These are phyloP conservation scores for Volvox reticuliferus DNA, from an alignment of 139 green algal species.

Conservation along the genomic window DNA sequence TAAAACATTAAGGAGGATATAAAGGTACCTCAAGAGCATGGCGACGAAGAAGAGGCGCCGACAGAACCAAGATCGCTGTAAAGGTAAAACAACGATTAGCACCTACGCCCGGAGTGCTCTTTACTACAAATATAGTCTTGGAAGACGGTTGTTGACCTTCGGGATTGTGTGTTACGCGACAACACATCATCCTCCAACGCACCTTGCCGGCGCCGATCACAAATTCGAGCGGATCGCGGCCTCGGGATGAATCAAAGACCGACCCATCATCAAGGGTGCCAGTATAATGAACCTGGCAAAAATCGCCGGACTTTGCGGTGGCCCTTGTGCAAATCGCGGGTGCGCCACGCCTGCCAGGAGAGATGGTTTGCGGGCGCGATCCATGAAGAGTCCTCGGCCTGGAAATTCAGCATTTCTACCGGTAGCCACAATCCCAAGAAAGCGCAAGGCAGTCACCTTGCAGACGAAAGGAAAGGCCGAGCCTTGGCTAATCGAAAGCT, in stretches of 20 bases:
- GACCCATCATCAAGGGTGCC: conserved; percentile 76
- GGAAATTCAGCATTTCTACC: not conserved
- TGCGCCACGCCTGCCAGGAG: conserved; percentile 1
- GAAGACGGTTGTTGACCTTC: too few species aligned
- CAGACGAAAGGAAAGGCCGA: not conserved
- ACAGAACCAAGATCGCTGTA: too few species aligned
- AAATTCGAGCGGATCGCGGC: conserved; percentile 75
- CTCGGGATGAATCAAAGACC: conserved; percentile 70
- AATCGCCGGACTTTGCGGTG: conserved; percentile 11
- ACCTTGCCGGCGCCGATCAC: conserved; percentile 71
- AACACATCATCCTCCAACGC: too few species aligned
- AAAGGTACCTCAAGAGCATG: too few species aligned
- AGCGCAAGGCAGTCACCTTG: conserved; percentile 10
- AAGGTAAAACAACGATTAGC: too few species aligned
- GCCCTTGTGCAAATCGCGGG: not conserved
- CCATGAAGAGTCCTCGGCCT: not conserved
- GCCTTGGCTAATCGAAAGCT: not conserved
- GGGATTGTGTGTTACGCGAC: too few species aligned
- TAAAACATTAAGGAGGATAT: too few species aligned
- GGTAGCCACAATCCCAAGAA: not conserved
- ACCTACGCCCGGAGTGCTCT: too few species aligned
- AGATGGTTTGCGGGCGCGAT: not conserved
- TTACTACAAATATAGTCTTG: too few species aligned
- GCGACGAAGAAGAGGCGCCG: too few species aligned
- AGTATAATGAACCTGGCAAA: conserved; percentile 39